These are phyloP conservation scores for Phialophora tarda DNA, from an alignment of 2,329 filamentous ascomycete species.

Conservation along the genomic window DNA sequence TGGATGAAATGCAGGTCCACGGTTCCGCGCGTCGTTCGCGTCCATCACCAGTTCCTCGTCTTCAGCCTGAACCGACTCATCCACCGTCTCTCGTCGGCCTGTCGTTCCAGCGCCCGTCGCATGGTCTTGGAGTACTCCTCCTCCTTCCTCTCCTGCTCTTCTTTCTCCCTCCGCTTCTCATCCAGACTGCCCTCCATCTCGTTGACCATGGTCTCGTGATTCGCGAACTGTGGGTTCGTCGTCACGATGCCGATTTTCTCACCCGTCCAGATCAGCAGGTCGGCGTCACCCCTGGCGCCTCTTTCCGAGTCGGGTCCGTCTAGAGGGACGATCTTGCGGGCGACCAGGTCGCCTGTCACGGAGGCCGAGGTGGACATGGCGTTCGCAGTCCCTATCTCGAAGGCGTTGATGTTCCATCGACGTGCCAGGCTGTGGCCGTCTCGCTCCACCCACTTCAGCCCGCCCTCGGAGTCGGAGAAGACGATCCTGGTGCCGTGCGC, in stretches of 20 bases:
- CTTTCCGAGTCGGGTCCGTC: slow-evolving; percentile 60
- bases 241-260: slow-evolving; percentile 73
- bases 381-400: slow-evolving; percentile 34
- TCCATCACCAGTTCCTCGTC: slow-evolving; percentile 24
- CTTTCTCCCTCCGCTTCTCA: slow-evolving; percentile 38
- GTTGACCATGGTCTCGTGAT: slow-evolving; percentile 45
- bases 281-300: slow-evolving; percentile 72
- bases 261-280: slow-evolving; percentile 85
- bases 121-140: slow-evolving; percentile 72
- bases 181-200: slow-evolving; percentile 51
- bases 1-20: background rate
- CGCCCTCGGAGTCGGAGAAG: slow-evolving; percentile 81
- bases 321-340: slow-evolving; percentile 40
- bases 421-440: slow-evolving; percentile 66
- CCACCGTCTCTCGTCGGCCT: slow-evolving; percentile 79
- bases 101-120: slow-evolving; percentile 73
- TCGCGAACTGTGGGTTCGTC: slow-evolving; percentile 43
- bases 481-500: slow-evolving; percentile 82
- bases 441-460: slow-evolving; percentile 87
- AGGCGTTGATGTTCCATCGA: slow-evolving; percentile 63
- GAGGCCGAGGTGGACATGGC: slow-evolving; percentile 16
- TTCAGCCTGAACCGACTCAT: slow-evolving; percentile 68
- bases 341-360: slow-evolving; percentile 25
- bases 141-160: slow-evolving; percentile 53
- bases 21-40: background rate